These are phyloP conservation scores for Salvia rosmarinus DNA, from an alignment of 257 asterid species.

Conservation along the genomic window DNA sequence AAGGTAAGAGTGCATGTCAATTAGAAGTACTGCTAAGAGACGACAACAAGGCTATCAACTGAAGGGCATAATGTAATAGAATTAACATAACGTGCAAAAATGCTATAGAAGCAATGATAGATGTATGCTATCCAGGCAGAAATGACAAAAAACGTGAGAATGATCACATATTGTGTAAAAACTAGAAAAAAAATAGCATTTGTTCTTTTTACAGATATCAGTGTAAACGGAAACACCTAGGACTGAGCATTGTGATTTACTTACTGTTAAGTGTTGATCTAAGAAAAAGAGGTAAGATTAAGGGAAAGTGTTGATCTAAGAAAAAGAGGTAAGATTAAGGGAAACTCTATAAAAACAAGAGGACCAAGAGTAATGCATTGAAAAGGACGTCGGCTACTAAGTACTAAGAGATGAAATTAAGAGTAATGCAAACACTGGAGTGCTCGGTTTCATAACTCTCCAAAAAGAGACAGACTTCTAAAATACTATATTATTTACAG, in stretches of 20 bases:
- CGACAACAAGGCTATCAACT: neutral
- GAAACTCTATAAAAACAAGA: neutral
- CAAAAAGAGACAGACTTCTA: neutral
- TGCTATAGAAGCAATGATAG: neutral
- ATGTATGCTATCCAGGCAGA: constrained; percentile 21
- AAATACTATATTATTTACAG: no score
- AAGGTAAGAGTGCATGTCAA: constrained; percentile 21
- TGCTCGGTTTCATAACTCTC: constrained; percentile 1
- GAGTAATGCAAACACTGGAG: neutral
- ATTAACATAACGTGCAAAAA: constrained; percentile 3
- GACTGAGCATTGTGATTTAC: neutral
- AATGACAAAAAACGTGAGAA: neutral
- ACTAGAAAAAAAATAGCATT: neutral
- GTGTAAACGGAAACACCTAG: neutral
- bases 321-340: neutral
- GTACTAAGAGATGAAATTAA: neutral
- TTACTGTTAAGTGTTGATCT: neutral
- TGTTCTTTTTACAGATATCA: neutral
- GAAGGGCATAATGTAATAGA: neutral
- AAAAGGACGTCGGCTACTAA: neutral
- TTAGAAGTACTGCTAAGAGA: neutral
- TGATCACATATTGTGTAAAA: neutral
- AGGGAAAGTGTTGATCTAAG: no score
- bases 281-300: no score
- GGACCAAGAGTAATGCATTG: neutral